These are phyloP conservation scores for Pestalotiopsis sp. DNA, from an alignment of 2,329 filamentous ascomycete genomes.

Conservation along the genomic window DNA sequence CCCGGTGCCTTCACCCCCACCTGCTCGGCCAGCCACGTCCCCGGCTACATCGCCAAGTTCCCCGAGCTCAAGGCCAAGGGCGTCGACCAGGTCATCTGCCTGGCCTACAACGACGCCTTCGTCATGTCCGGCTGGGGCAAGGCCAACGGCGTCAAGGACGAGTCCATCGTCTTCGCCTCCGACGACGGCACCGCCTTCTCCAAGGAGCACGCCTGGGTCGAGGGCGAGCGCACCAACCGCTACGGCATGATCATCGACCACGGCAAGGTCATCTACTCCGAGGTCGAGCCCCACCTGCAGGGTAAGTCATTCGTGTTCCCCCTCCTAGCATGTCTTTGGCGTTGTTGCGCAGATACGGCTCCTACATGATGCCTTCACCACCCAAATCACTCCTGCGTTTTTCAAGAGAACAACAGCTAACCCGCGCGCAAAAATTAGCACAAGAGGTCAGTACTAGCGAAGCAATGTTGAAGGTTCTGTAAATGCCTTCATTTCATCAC, in stretches of 20 bases:
- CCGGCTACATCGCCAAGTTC: slow-evolving; percentile 73
- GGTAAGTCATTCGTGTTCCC: neutral
- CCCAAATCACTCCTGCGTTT: neutral
- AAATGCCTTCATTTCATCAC: neutral
- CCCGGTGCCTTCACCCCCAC: slow-evolving; percentile 80
- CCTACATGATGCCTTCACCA: neutral
- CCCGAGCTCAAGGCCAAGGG: slow-evolving; percentile 74
- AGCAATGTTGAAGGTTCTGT: slow-evolving; percentile 7
- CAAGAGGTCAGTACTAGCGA: neutral
- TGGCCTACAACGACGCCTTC: slow-evolving; percentile 80
- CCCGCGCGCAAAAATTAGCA: no score
- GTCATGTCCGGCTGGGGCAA: slow-evolving; percentile 90
- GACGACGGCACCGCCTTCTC: slow-evolving; percentile 70
- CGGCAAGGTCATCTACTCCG: slow-evolving; percentile 79
- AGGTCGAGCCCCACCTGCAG: slow-evolving; percentile 56
- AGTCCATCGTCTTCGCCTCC: slow-evolving; percentile 72
- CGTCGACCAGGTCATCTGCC: slow-evolving; percentile 77
- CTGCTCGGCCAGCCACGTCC: slow-evolving; percentile 78
- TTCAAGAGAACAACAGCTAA: neutral
- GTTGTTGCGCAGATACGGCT: neutral
- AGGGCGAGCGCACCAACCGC: slow-evolving; percentile 70
- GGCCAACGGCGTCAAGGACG: slow-evolving; percentile 74
- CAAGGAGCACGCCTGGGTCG: slow-evolving; percentile 69
- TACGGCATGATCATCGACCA: slow-evolving; percentile 81
- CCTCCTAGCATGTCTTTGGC: no score